Base-by-base conservation (phyloP, 495 filamentous ascomycete genomes). In the Penicillium diatomitis region DNA sequence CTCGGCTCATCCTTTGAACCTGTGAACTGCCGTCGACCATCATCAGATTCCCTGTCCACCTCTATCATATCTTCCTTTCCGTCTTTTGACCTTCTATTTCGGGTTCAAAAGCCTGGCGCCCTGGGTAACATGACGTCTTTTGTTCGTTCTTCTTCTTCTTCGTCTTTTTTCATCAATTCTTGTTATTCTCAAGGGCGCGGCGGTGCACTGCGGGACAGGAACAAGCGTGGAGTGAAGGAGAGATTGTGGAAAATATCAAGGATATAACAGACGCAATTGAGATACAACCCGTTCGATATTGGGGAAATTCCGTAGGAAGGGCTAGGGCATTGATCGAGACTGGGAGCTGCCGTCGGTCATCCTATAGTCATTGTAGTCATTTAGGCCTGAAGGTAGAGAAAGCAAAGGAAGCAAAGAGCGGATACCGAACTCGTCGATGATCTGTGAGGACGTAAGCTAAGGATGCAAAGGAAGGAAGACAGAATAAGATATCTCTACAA, bases 81-180 rank as follows among this genome's bases (percentile, higher is more conserved):
- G 6, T 44, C 47, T 32, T 35, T 40, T 53, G 9, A 20, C 20
- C 20, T 48, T 20, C 48, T 46, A 29, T 55, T 50, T 56, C 49
- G 45, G 48, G 54, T 60, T 65, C 51, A 68, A 72, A 69, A 69
- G 66, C 64, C 63, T 62, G 69, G 67, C 64, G 69, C 64, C 64
- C 63, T 68, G 67, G 67, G 56, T 39, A 44, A 20, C 20, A 20
- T 20, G 20, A 20, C 20, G 20, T 20, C 20, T 20, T 20, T 20
- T 51, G 55, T 42, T 44, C 54, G 49, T 11, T 49, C 46, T 41
- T 39, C 41, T 44, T 55, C 48, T 9, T 4, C n/a, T n/a, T n/a
- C n/a, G n/a, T n/a, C n/a, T 38, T 32, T 32, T 32, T 30, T 30
- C 20, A 20, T 20, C 20, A 20, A 20, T 20, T 20, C 20, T 20